These are phyloP conservation scores for Colletotrichum graminicola DNA, from an alignment of 2,329 filamentous ascomycete genomes.

Conservation along the genomic window DNA sequence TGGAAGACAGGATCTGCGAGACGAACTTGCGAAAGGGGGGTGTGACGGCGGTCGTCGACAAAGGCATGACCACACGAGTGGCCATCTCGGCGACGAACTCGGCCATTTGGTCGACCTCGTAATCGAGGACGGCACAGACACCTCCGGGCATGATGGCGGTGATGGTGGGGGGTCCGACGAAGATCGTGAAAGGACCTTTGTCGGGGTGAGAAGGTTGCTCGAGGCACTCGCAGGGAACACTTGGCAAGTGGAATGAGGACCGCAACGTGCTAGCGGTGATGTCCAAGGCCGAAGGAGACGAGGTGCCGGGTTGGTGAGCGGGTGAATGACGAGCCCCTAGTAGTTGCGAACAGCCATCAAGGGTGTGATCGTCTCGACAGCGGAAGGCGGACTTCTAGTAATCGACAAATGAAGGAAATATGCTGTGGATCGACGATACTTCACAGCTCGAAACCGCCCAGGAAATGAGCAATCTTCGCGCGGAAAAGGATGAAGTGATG, in stretches of 20 bases:
- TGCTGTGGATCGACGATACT: not conserved
- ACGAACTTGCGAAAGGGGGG: slow-evolving; percentile 92
- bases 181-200: slow-evolving; percentile 56
- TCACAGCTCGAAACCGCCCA: not conserved
- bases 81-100: slow-evolving; percentile 95
- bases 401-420: not conserved
- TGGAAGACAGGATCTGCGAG: slow-evolving; percentile 89
- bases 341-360: slow-evolving; percentile 39
- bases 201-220: slow-evolving; percentile 47
- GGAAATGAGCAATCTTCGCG: slow-evolving; percentile 10
- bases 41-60: slow-evolving; percentile 62
- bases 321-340: slow-evolving; percentile 30
- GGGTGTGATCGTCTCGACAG: slow-evolving; percentile 1
- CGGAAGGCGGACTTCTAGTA: not conserved
- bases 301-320: slow-evolving; percentile 17
- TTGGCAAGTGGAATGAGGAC: not conserved
- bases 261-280: slow-evolving; percentile 12
- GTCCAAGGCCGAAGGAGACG: slow-evolving; percentile 17
- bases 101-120: slow-evolving; percentile 96
- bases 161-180: slow-evolving; percentile 51
- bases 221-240: slow-evolving; percentile 27
- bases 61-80: slow-evolving; percentile 67
- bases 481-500: slow-evolving; percentile 14
- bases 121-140: slow-evolving; percentile 93
- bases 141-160: slow-evolving; percentile 76